Conservation (phyloP, 805 yeast species). For the Cyberlindnera saturnus region DNA sequence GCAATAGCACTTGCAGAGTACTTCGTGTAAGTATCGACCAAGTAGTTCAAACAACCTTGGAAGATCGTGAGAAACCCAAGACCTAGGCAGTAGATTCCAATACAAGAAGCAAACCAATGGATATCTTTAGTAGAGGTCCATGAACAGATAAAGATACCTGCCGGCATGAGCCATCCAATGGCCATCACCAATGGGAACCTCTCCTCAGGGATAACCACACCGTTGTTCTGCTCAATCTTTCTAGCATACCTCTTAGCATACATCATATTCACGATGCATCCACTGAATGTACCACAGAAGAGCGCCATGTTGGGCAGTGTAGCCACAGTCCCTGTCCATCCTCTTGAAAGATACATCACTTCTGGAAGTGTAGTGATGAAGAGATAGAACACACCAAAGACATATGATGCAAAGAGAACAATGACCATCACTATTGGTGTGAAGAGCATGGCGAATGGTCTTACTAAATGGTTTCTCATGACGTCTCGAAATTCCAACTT, state of each 20-base stretch:
- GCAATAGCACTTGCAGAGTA: slow-evolving; percentile 63
- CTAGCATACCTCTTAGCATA: slow-evolving; percentile 26
- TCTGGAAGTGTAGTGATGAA: slow-evolving; percentile 39
- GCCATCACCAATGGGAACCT: slow-evolving; percentile 50
- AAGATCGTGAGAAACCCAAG: slow-evolving; percentile 50
- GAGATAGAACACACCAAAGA: slow-evolving; percentile 42
- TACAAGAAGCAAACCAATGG: slow-evolving; percentile 52
- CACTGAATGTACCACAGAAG: slow-evolving; percentile 32
- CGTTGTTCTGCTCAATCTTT: slow-evolving; percentile 34
- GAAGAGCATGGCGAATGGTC: slow-evolving; percentile 16
- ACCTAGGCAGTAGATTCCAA: slow-evolving; percentile 49
- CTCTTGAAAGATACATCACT: slow-evolving; percentile 25
- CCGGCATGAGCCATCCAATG: slow-evolving; percentile 39
- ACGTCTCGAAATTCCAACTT: slow-evolving; percentile 10
- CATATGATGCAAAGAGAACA: slow-evolving; percentile 42
- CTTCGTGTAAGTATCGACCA: slow-evolving; percentile 53
- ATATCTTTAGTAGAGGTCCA: slow-evolving; percentile 46
- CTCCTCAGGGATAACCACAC: slow-evolving; percentile 52
- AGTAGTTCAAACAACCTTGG: slow-evolving; percentile 53
- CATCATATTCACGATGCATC: slow-evolving; percentile 29
- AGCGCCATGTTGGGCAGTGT: slow-evolving; percentile 32
- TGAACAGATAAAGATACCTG: slow-evolving; percentile 54
- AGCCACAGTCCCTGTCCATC: slow-evolving; percentile 28
- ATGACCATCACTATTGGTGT: slow-evolving; percentile 33
- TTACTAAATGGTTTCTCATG: slow-evolving; percentile 9